Base-by-base conservation (phyloP, 139 green algal species). In the Monoraphidium neglectum region DNA sequence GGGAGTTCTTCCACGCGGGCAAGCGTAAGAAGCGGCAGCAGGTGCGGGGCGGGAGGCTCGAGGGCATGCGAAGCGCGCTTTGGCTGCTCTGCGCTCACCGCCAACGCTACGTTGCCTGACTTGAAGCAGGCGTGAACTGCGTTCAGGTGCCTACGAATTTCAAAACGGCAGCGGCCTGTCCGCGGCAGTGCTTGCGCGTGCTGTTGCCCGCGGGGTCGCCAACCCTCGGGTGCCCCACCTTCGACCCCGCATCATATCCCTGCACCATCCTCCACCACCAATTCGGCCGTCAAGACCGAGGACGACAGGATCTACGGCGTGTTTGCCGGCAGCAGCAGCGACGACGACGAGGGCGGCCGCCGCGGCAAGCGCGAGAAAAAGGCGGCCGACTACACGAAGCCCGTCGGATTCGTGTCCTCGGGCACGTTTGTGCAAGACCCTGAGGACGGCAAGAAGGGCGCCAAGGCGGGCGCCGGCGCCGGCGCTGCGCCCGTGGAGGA, bases 301-400 rank as follows among this genome's bases (percentile, higher is more conserved):
- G 95, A 98, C 3, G 95, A 98, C 16, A 72, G 78, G 12, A 76
- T 98, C 0, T 98, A 97, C 40, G 95, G 95, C 64, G 86, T 97
- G 0, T 97, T 97, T 84, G 81, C 79, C 0, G 83, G 88, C 46
- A 71, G 68, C 76, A 76, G 76, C 6, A 73, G 82, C 37, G 78
- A 64, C 15, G 87, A 85, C 21, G 79, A 87, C n/a, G 84, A 78
- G 38, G 82, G 61, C 32, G 49, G 75, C 33, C 83, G 76, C 59
- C 38, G 75, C 1, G 51, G 86, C 12, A 56, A 76, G 47, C 46
- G 64, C 4, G 77, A 82, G 32, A 68, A 75, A 13, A 62, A 54
- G 46, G 79, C 71, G 23, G 64, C 60, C 54, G 79, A 78, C 65
- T 82, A 93, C 63, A 82, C 80, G 24, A 93, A 89, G 59, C 92